phyloP scores from a whole-genome alignment of 257 asterid species.

The Capsicum chinense region DNA sequence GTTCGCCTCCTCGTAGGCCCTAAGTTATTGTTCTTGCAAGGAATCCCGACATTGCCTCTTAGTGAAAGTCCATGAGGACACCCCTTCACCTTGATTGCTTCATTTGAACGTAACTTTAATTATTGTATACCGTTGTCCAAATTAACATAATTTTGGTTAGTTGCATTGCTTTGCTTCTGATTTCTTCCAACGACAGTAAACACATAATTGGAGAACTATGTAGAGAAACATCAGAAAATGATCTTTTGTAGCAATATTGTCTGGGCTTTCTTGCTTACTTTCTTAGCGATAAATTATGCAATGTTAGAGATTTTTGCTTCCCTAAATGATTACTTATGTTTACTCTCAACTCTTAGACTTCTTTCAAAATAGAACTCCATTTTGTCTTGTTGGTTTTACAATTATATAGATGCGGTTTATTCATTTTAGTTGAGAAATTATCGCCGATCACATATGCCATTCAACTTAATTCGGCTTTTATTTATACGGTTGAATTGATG shows the following conservation, averaged over 20 bases:
- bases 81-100: neutral
- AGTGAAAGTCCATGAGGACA: neutral
- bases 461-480: neutral
- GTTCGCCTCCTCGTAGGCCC: slow-evolving; percentile 45
- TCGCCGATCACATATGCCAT: neutral
- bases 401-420: neutral
- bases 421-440: neutral
- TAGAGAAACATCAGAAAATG: neutral
- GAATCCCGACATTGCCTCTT: neutral
- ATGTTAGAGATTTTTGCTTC: too few species aligned
- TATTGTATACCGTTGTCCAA: slow-evolving; percentile 21
- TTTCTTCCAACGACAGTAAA: neutral
- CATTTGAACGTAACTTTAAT: neutral
- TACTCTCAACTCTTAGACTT: neutral
- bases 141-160: neutral
- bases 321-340: neutral
- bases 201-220: neutral
- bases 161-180: neutral
- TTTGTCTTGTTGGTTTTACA: neutral
- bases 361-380: neutral
- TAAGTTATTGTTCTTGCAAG: slow-evolving; percentile 21
- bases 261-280: too few species aligned
- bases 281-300: too few species aligned
- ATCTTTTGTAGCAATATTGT: neutral
- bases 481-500: neutral